Evolutionary conservation across 108 stramenopile species (phyloP).

Genomic region (Nannochloropsis granulata): DNA sequence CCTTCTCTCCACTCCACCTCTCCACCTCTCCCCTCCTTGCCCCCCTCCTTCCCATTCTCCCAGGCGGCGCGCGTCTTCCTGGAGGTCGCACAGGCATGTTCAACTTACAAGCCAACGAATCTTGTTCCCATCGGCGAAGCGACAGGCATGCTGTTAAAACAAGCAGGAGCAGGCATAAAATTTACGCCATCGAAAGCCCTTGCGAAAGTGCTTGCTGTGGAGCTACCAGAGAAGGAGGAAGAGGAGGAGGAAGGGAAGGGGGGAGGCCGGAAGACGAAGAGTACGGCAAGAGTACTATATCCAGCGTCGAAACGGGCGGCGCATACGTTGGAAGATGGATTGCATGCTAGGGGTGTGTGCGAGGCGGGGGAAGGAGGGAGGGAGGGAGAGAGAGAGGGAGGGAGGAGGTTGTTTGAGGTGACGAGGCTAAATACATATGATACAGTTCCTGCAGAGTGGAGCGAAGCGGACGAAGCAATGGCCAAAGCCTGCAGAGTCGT

Average conservation of each 20-base stretch:
- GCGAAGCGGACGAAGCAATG: neutral
- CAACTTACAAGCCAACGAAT: neutral
- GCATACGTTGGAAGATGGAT: neutral
- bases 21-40: too few species aligned
- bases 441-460: neutral
- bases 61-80: neutral
- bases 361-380: neutral
- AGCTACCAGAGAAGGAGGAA: neutral
- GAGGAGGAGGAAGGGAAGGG: neutral
- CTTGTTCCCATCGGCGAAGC: neutral
- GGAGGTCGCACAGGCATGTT: neutral
- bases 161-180: neutral
- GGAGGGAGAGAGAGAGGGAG: neutral
- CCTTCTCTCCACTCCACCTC: too few species aligned
- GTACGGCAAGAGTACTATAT: neutral
- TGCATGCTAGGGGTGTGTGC: neutral
- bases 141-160: neutral
- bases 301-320: neutral
- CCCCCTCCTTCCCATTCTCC: neutral
- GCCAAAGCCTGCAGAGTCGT: neutral
- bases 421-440: neutral
- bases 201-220: neutral
- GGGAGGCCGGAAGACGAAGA: neutral
- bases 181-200: neutral
- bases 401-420: neutral